Conservation (phyloP, 2,329 filamentous ascomycete genomes). For the Fusarium praegraminearum region DNA sequence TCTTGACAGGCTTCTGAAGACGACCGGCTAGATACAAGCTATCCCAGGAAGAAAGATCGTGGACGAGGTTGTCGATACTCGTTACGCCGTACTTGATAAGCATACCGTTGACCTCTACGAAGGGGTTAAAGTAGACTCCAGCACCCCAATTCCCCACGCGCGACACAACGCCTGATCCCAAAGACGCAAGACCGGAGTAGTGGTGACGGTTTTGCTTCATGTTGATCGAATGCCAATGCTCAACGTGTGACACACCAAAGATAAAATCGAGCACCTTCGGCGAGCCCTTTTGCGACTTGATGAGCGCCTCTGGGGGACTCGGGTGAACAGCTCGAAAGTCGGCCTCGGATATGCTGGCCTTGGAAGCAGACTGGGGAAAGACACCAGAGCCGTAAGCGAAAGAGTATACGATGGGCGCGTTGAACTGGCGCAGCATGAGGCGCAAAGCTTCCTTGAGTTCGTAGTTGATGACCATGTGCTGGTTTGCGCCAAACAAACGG, state of each 20-base stretch:
- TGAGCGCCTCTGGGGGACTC: conserved; percentile 81
- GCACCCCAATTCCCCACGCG: conserved; percentile 92
- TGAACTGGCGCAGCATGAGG: conserved; percentile 89
- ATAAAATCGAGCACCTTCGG: conserved; percentile 99
- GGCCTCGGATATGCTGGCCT: conserved; percentile 65
- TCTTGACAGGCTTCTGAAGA: conserved; percentile 97
- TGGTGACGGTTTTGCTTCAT: conserved; percentile 89
- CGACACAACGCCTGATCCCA: conserved; percentile 88
- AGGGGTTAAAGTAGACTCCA: conserved; percentile 97
- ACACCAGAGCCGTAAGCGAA: conserved; percentile 98
- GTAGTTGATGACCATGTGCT: conserved; percentile 94
- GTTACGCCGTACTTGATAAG: conserved; percentile 99
- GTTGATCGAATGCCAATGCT: conserved; percentile 98
- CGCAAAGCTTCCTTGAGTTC: conserved; percentile 94
- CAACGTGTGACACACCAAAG: conserved; percentile 91
- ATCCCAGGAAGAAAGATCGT: conserved; percentile 90
- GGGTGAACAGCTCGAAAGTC: conserved; percentile 78
- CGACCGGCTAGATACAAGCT: conserved; percentile 96
- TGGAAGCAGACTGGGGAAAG: conserved; percentile 79
- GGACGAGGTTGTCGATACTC: conserved; percentile 88
- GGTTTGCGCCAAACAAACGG: conserved; percentile 86
- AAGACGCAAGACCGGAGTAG: conserved; percentile 85
- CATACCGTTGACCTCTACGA: conserved; percentile 92
- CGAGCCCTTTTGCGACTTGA: conserved; percentile 85
- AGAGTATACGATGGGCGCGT: conserved; percentile 92